Percentiles rank a stretch among this genome's conserved stretches.
These are phyloP conservation scores for Odontarrhena argentea DNA, from an alignment of 345 rosid genomes.

Conservation along the genomic window DNA sequence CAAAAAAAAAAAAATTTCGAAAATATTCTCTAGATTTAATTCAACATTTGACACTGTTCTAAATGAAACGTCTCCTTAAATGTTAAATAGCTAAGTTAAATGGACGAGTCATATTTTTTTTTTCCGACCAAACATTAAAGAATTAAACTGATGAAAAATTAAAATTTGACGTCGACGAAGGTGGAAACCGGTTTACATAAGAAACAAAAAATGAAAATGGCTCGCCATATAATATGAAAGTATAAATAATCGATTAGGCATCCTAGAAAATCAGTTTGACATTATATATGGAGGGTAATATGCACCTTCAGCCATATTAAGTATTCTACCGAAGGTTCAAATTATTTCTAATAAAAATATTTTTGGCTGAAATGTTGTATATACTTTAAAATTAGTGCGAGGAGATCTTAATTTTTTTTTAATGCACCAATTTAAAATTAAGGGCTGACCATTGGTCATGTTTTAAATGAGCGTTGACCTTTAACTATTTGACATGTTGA, in stretches of 20 bases:
- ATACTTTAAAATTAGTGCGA: slow-evolving; percentile 2
- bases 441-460: too few species aligned
- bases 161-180: too few species aligned
- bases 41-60: slow-evolving; percentile 1
- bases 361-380: neutral
- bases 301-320: slow-evolving; percentile 11
- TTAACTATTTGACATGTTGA: too few species aligned
- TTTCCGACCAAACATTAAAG: too few species aligned
- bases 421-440: neutral
- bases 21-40: neutral
- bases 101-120: neutral
- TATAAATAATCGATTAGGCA: slow-evolving; percentile 14
- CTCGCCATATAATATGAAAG: neutral
- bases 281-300: neutral
- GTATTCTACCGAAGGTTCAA: neutral
- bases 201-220: too few species aligned
- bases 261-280: slow-evolving; percentile 8
- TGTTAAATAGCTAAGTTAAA: slow-evolving; percentile 3
- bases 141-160: too few species aligned
- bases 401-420: neutral
- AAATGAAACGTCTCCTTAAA: slow-evolving; percentile 1
- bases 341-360: slow-evolving; percentile 12
- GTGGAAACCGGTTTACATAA: too few species aligned
- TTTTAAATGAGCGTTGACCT: too few species aligned
- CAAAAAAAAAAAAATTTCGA: too few species aligned